Base-by-base conservation (phyloP, 2,329 filamentous ascomycete species). In the Xylariomycetidae sp. region DNA sequence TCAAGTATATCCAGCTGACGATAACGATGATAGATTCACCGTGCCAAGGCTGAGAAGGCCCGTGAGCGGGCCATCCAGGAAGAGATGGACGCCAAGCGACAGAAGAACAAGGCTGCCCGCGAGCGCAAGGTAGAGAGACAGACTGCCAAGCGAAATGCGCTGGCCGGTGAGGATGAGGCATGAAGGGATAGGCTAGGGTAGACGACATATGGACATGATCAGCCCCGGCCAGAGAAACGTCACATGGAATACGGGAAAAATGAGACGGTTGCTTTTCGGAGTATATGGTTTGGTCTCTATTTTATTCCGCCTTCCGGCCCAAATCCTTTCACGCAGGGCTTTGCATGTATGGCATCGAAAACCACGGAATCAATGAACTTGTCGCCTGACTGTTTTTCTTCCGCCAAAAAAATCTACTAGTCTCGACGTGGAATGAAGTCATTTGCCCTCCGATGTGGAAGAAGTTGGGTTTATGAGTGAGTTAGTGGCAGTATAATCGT, bases 11-110 rank as follows among this genome's bases (percentile, higher is more conserved):
- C 14, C 3, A n/a, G 36, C 36, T 42, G 33, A 43, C 44, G 41
- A 30, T 40, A 37, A 17, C n/a, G 17, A 13, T 23, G 42, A 58
- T 61, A 98, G 92, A 97, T 98, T 68, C 92, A 98, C 86, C 94
- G 89, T 74, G 92, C 92, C 76, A 98, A 98, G 87, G 92, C 92
- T 60, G 92, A 98, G 87, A 94, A 94, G 79, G 80, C 81, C 53
- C 92, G 92, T 71, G 92, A 97, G 85, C 82, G 82, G 73, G 72
- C 82, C 63, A 81, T 98, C 71, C 90, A 94, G 85, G 89, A 97
- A 68, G 89, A 97, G 79, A 98, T 98, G 92, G 92, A 97, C 68
- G 88, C 86, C 78, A 97, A 95, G 84, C 88, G 92, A 76, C 88
- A 88, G 69, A 96, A 95, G 88, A 97, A 88, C 82, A 97, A 96